Evolutionary conservation across 768 basidiomycete genomes (phyloP).

Genomic region (Butyriboletus loyo): DNA sequence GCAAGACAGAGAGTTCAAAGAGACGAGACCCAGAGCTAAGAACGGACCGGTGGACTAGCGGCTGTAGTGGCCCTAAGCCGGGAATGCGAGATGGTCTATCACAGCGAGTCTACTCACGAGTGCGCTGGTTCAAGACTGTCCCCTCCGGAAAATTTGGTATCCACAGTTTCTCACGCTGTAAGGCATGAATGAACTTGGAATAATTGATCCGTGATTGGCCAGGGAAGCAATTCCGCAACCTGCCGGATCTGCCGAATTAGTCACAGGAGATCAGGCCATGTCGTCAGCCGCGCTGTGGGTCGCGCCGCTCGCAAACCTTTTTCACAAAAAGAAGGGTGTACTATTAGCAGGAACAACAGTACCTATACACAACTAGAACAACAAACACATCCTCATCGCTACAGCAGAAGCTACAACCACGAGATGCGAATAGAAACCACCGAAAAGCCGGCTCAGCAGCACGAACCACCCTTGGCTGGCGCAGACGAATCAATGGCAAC

Average conservation of each 20-base stretch:
- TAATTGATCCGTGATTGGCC: conserved; percentile 81
- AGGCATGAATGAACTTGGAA: conserved; percentile 68
- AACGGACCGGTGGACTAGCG: conserved; percentile 52
- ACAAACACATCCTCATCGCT: conserved; percentile 5
- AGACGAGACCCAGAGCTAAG: too few relatives aligned
- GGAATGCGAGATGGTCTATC: conserved; percentile 71
- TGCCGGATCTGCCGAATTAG: conserved; percentile 86
- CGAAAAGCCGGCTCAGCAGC: conserved; percentile 46
- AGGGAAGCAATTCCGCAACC: conserved; percentile 95
- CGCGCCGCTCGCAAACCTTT: conserved; percentile 79
- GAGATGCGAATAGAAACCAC: not conserved
- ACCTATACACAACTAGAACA: conserved; percentile 22
- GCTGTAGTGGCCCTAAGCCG: conserved; percentile 79
- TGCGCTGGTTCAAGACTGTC: conserved; percentile 93
- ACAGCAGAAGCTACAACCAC: not conserved
- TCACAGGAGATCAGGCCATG: conserved; percentile 85
- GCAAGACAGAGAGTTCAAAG: too few relatives aligned
- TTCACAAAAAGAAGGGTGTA: not conserved
- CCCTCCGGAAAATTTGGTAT: conserved; percentile 95
- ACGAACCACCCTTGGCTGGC: conserved; percentile 52
- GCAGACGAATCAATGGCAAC: conserved; percentile 67
- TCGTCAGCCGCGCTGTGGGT: conserved; percentile 81
- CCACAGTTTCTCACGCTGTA: conserved; percentile 63
- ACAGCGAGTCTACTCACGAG: conserved; percentile 60
- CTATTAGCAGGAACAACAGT: conserved; percentile 29